Evolutionary conservation across 371 early-diverging fungal species (phyloP).

Genomic region (Rhizomucor pusillus): DNA sequence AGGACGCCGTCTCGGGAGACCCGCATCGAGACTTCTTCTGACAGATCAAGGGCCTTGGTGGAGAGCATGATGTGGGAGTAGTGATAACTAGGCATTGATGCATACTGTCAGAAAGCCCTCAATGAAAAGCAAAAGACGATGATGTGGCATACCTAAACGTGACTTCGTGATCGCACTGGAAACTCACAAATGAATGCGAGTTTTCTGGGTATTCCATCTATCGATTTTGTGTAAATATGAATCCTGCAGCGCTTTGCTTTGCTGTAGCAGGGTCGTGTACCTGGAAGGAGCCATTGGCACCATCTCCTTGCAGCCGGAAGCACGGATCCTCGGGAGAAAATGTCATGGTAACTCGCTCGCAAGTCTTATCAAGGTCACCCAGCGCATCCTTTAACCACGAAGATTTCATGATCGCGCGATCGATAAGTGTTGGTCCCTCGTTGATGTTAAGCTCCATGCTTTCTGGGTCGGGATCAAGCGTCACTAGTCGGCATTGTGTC

Average conservation of each 20-base stretch:
- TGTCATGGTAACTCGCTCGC: slow-evolving; percentile 22
- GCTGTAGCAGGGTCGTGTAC: slow-evolving; percentile 1
- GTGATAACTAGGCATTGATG: slow-evolving; percentile 23
- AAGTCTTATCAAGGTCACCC: slow-evolving; percentile 28
- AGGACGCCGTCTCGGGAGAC: slow-evolving; percentile 28
- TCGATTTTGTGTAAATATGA: neutral
- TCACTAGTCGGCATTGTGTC: slow-evolving; percentile 18
- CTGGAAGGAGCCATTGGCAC: slow-evolving; percentile 17
- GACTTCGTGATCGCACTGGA: slow-evolving; percentile 19
- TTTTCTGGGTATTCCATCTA: slow-evolving; percentile 30
- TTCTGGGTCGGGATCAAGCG: slow-evolving; percentile 35
- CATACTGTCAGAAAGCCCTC: neutral
- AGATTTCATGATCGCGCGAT: slow-evolving; percentile 24
- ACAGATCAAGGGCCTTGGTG: slow-evolving; percentile 29
- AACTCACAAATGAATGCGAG: slow-evolving; percentile 34
- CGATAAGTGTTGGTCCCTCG: slow-evolving; percentile 9
- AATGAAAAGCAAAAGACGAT: neutral
- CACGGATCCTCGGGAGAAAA: slow-evolving; percentile 32
- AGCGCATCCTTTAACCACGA: slow-evolving; percentile 30
- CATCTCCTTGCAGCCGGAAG: slow-evolving; percentile 26
- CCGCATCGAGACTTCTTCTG: slow-evolving; percentile 35
- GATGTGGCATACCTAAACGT: slow-evolving; percentile 23
- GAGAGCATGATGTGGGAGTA: slow-evolving; percentile 30
- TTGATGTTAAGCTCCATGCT: slow-evolving; percentile 15
- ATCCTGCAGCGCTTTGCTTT: neutral